Evolutionary conservation across 2,329 filamentous ascomycete genomes (phyloP), one percentile per base, ranked within the genome.

Genomic region (Cadophora sp.): DNA sequence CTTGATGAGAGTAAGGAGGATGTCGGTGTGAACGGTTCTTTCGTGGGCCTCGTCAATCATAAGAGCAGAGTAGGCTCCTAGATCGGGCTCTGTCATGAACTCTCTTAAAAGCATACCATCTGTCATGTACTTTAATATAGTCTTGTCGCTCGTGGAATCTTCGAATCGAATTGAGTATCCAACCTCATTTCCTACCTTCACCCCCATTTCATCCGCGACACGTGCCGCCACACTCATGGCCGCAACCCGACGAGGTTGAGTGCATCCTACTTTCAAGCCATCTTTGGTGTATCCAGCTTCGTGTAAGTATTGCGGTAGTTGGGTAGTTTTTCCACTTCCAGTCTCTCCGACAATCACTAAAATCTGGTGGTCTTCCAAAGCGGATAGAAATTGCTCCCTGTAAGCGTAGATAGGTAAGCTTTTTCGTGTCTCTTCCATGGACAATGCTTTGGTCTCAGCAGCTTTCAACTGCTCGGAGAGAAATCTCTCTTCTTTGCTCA

Each of bases 41-140:
- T 99, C 96, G 86, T 99, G 96, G 0, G 96, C 96, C 79, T 99
- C 96, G 77, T 99, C 96, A 66, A 99, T 95, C 91, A 99, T 97
- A 71, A 99, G 81, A 14, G 91, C 92, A 5, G 92, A 92, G 75
- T 98, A 98, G 19, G 89, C 89, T 1, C 89, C 87, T 6, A 98
- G 83, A 73, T 95, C 90, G 0, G 95, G 94, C 75, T 97, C 93
- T 0, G 93, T 95, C 81, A 97, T 88, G 72, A 97, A 92, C 77
- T 97, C 93, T 77, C 94, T 87, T 34, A 98, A 83, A 48, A 98
- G 83, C 91, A 98, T 97, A 77, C 96, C 96, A 76, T 99, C 96
- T 0, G 96, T 99, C 92, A 97, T 95, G 80, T 97, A 98, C 79
- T 97, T 97, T 65, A 99, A 81, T 8, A 95, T 84, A 0, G 96